Conservation (phyloP, 305 asterid genomes). For the Solanum chacoense region DNA sequence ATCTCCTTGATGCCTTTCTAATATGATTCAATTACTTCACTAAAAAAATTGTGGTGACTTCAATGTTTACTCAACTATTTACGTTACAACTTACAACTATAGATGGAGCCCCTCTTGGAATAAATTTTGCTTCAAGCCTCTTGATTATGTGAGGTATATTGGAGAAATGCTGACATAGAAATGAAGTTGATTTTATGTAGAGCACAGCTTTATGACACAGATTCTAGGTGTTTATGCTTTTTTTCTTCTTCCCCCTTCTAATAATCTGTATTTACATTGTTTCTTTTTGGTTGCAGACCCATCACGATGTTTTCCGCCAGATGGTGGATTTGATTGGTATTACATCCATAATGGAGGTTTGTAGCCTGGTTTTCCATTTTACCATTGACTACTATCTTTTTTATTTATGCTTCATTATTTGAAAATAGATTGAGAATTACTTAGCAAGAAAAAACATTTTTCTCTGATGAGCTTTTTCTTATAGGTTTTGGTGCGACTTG, state of each 20-base stretch:
- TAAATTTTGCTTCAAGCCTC: neutral
- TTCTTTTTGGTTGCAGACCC: constrained; percentile 35
- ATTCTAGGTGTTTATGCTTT: neutral
- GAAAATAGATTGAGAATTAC: neutral
- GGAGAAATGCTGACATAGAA: neutral
- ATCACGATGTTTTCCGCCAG: constrained; percentile 67
- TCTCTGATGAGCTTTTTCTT: constrained; percentile 19
- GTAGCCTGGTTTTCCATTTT: neutral
- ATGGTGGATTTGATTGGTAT: constrained; percentile 97
- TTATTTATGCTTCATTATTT: neutral
- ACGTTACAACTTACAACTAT: neutral
- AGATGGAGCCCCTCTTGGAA: neutral
- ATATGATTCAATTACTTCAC: neutral
- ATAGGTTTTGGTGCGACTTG: constrained; percentile 94
- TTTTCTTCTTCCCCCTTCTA: neutral
- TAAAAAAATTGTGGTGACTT: neutral
- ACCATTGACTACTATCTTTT: neutral
- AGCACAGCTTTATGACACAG: neutral
- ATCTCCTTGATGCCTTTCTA: neutral
- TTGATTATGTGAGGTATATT: neutral
- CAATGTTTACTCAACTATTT: neutral
- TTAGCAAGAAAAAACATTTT: neutral
- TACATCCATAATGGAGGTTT: constrained; percentile 98
- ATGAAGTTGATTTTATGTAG: neutral
- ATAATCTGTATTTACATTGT: neutral